Evolutionary conservation across 768 basidiomycete genomes (phyloP), one percentile per base, ranked within the genome.

Genomic region (Lactifluus rugatus): DNA sequence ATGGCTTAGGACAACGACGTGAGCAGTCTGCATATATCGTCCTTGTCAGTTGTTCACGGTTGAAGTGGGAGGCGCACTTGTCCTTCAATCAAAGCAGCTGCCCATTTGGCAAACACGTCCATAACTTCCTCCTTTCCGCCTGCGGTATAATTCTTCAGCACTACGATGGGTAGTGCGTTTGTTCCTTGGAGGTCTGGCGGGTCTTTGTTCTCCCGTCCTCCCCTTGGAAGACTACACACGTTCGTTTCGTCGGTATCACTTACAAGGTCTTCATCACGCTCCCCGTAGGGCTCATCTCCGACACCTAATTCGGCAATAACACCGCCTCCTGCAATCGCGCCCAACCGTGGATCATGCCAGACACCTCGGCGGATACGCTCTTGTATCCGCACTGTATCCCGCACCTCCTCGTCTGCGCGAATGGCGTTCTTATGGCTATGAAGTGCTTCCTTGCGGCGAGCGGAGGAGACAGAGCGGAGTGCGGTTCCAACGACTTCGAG

Each of bases 1-100:
- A 68, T 98, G 91, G 64, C 90, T 90, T 45, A 93, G 74, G 34
- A 98, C 82, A 48, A 99, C 75, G 47, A 96, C 92, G 70, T 98
- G 94, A 0, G 95, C 95, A 56, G 91, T 75, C 89, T 93, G 60
- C 26, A 44, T n/a, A 41, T 9, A 19, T 6, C 5, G n/a, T 42
- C 17, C 7, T 25, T 34, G 13, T 28, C 36, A 23, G 9, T 23
- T 4, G 31, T 53, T 23, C 42, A 6, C 48, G 32, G 39, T 52
- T 25, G 34, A 28, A 23, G 48, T 23, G 42, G 31, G 11, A 26
- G 7, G 62, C 73, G 45, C 56, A 89, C 90, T 75, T 86, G 80
- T 62, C 84, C 89, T 67, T 96, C 91, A 0, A 85, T 82, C 46
- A 98, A 73, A 10, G 75, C 76, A 0, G 89, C 91, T 2, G 82